These are phyloP conservation scores for Entophlyctis luteolus DNA, from an alignment of 192 early-diverging fungal genomes.

Conservation along the genomic window DNA sequence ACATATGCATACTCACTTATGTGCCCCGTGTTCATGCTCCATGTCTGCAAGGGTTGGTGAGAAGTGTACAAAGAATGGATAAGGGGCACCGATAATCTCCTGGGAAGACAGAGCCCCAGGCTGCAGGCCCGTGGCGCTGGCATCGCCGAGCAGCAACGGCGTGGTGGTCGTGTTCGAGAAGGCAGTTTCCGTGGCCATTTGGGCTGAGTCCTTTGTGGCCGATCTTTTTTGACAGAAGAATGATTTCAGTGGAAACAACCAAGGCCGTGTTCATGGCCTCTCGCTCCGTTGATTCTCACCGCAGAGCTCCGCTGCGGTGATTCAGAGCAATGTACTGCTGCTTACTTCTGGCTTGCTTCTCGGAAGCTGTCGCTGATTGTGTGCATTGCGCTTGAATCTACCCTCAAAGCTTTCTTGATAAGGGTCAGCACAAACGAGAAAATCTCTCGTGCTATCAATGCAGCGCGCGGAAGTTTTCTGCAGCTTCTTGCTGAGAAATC, in stretches of 20 bases:
- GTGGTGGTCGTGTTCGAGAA: neutral
- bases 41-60: constrained; percentile 36
- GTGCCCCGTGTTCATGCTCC: constrained; percentile 85
- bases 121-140: neutral
- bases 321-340: no score
- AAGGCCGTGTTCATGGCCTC: no score
- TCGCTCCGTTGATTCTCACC: no score
- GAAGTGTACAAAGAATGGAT: neutral
- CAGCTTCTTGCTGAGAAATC: no score
- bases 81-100: constrained; percentile 2
- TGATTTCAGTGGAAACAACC: neutral
- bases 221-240: neutral
- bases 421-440: no score
- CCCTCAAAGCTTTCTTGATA: no score
- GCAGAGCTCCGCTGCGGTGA: no score
- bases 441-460: no score
- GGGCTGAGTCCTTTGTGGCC: neutral
- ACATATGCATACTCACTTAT: constrained; percentile 66
- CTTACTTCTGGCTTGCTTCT: no score
- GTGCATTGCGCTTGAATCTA: no score
- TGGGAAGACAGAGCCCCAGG: neutral
- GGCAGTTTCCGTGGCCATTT: neutral
- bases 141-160: neutral
- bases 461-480: no score
- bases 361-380: no score